Percentiles rank a stretch among this genome's conserved stretches.
Conservation (phyloP, 768 basidiomycete species). For the Rickenella mellea region DNA sequence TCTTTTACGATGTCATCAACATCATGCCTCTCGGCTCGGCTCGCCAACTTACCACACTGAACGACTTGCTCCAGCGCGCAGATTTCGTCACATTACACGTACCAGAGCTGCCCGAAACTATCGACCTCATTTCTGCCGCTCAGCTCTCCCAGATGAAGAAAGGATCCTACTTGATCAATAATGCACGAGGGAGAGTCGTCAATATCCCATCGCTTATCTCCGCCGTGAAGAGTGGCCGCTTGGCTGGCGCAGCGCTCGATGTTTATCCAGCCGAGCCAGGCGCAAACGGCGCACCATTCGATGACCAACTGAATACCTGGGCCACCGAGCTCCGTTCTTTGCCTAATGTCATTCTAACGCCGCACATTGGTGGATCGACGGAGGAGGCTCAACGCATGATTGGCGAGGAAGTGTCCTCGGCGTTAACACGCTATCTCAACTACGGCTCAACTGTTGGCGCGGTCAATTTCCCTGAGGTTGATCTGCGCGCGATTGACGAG, state of each 20-base stretch:
- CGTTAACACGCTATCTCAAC: conserved; percentile 82
- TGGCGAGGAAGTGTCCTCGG: conserved; percentile 84
- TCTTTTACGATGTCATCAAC: conserved; percentile 92
- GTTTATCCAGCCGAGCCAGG: conserved; percentile 94
- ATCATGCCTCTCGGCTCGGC: conserved; percentile 97
- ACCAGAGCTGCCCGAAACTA: conserved; percentile 93
- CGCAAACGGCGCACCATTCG: conserved; percentile 83
- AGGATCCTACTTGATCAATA: conserved; percentile 94
- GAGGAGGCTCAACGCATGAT: conserved; percentile 98
- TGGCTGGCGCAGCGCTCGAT: conserved; percentile 88
- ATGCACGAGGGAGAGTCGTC: conserved; percentile 91
- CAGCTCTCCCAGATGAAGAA: conserved; percentile 89
- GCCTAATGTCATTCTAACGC: conserved; percentile 92
- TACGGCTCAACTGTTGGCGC: conserved; percentile 86
- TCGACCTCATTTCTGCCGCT: conserved; percentile 76
- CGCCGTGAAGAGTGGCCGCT: conserved; percentile 74
- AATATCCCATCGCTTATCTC: conserved; percentile 86
- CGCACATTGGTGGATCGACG: conserved; percentile 97
- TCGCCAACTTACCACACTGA: conserved; percentile 76
- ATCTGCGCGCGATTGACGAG: conserved; percentile 82
- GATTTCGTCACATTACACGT: conserved; percentile 97
- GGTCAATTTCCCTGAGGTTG: conserved; percentile 99
- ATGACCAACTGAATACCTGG: conserved; percentile 84
- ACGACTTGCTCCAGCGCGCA: conserved; percentile 61
- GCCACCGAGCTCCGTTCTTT: conserved; percentile 62